Evolutionary conservation across 371 early-diverging fungal species (phyloP).

Genomic region (Gilbertella persicaria): DNA sequence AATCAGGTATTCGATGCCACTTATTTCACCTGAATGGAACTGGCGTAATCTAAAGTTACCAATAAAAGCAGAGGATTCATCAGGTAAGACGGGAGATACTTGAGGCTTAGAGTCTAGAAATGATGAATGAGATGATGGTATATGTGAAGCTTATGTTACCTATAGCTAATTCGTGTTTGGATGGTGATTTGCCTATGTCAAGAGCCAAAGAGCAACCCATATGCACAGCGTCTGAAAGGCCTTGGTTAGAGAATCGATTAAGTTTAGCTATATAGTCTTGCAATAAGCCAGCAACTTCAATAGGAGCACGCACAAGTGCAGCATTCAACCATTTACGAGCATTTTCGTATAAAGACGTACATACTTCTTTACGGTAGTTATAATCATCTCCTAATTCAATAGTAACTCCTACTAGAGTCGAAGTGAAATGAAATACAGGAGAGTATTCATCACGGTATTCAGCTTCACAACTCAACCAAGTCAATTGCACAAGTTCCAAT

Average conservation of each 20-base stretch:
- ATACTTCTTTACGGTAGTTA: constrained; percentile 71
- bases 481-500: constrained; percentile 76
- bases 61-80: constrained; percentile 63
- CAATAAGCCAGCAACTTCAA: constrained; percentile 65
- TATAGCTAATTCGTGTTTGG: constrained; percentile 46
- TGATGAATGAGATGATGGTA: background rate
- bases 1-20: constrained; percentile 52
- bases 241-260: constrained; percentile 53
- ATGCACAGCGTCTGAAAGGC: constrained; percentile 57
- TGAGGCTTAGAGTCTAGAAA: constrained; percentile 42
- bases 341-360: constrained; percentile 61
- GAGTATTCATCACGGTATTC: constrained; percentile 83
- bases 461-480: constrained; percentile 82
- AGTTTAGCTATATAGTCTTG: constrained; percentile 70
- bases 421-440: constrained; percentile 75
- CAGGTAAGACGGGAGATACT: constrained; percentile 46
- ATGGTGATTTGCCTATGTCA: constrained; percentile 65
- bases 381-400: constrained; percentile 79
- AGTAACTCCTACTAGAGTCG: constrained; percentile 64
- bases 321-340: constrained; percentile 71
- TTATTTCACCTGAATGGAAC: constrained; percentile 62
- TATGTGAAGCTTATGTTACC: background rate
- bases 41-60: constrained; percentile 58
- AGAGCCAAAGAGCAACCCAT: constrained; percentile 77
- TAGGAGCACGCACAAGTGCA: constrained; percentile 50